Conservation (phyloP, 2,329 filamentous ascomycete genomes). For the Colletotrichum camelliae region DNA sequence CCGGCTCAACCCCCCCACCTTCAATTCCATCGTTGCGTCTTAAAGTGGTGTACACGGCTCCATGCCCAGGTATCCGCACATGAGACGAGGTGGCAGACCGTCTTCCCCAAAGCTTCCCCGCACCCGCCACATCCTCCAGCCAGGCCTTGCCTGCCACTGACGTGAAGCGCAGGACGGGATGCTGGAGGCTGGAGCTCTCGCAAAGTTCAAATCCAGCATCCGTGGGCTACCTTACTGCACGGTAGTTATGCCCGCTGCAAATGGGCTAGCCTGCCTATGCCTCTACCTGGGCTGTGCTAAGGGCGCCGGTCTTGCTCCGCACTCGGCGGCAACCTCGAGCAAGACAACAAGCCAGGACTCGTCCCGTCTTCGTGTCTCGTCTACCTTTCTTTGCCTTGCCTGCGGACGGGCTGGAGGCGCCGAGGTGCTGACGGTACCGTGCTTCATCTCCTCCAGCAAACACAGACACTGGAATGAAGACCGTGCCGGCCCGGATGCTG, state of each 20-base stretch:
- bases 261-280: background rate
- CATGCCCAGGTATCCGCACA: background rate
- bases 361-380: background rate
- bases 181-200: background rate
- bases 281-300: background rate
- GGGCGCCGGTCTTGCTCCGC: background rate
- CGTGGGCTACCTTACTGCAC: background rate
- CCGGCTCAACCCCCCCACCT: background rate
- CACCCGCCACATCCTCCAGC: background rate
- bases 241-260: background rate
- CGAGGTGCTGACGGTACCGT: background rate
- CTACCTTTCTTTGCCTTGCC: background rate
- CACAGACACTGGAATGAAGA: background rate
- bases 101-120: background rate
- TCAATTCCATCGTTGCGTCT: background rate
- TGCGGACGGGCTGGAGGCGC: background rate
- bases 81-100: background rate
- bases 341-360: background rate
- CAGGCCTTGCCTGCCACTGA: background rate
- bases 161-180: background rate
- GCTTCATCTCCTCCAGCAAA: background rate
- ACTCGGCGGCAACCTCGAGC: background rate
- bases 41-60: background rate
- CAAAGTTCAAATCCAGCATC: background rate
- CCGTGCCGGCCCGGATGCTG: background rate